Evolutionary conservation across 768 basidiomycete genomes (phyloP).

Genomic region (Lactarius pseudohatsudake): DNA sequence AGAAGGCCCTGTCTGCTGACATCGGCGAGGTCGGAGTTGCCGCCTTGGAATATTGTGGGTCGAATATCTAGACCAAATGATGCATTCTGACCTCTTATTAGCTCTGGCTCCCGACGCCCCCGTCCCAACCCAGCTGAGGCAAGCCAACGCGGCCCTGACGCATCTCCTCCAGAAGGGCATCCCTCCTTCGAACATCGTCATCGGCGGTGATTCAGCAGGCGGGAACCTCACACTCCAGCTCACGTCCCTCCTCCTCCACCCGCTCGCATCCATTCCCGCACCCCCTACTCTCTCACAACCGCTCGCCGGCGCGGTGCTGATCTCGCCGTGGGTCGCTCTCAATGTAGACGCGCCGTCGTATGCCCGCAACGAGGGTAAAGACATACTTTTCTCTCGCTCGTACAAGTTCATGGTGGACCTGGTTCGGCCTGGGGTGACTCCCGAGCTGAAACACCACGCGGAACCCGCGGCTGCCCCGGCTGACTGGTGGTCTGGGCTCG

Average conservation of each 20-base stretch:
- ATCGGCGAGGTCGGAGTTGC: slow-evolving; percentile 11
- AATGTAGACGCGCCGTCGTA: slow-evolving; percentile 4
- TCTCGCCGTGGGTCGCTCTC: slow-evolving; percentile 11
- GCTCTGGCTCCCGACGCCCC: slow-evolving; percentile 8
- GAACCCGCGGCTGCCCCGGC: neutral
- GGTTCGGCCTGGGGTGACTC: neutral
- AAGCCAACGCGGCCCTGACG: slow-evolving; percentile 24
- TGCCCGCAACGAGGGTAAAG: slow-evolving; percentile 5
- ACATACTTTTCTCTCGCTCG: neutral
- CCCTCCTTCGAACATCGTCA: slow-evolving; percentile 23
- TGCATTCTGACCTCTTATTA: neutral
- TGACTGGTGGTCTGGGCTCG: slow-evolving; percentile 14
- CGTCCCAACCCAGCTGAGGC: slow-evolving; percentile 30
- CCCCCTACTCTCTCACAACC: slow-evolving; percentile 7
- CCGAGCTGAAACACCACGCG: neutral
- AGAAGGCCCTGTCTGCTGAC: neutral
- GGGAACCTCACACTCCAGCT: slow-evolving; percentile 30
- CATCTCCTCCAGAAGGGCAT: slow-evolving; percentile 29
- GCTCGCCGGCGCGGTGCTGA: slow-evolving; percentile 5
- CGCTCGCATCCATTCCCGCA: slow-evolving; percentile 21
- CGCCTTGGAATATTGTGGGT: slow-evolving; percentile 15
- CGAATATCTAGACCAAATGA: too few species aligned
- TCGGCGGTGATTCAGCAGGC: slow-evolving; percentile 31
- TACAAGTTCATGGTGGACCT: neutral
- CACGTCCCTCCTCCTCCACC: slow-evolving; percentile 26